Evolutionary conservation across 176 grass and related monocot species (phyloP).

Genomic region (Triticum aestivum): DNA sequence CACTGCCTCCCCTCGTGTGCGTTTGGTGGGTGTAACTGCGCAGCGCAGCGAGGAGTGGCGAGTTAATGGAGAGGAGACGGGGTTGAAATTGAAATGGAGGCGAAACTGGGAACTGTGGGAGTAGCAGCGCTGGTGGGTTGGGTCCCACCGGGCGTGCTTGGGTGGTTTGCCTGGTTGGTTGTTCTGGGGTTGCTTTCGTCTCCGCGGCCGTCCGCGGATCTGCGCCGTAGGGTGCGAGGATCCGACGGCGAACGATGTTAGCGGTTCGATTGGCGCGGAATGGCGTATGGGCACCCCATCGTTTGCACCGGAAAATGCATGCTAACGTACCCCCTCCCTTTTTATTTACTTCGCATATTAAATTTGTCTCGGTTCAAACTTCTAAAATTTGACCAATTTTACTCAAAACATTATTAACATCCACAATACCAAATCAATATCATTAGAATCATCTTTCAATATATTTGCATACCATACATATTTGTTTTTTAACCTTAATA

Average conservation of each 20-base stretch:
- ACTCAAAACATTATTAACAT: too few species aligned
- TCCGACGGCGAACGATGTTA: background rate
- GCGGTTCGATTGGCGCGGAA: background rate
- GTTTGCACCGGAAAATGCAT: background rate
- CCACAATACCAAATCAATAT: too few species aligned
- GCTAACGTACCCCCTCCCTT: background rate
- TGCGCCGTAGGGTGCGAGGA: background rate
- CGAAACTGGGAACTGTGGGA: slow-evolving; percentile 6
- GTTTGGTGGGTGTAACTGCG: slow-evolving; percentile 7
- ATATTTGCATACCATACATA: too few species aligned
- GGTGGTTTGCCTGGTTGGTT: slow-evolving; percentile 10
- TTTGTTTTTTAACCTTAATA: too few species aligned
- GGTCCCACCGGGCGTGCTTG: background rate
- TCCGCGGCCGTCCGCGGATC: background rate
- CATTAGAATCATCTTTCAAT: too few species aligned
- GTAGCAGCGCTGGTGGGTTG: background rate
- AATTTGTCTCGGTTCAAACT: too few species aligned
- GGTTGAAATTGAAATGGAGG: slow-evolving; percentile 29
- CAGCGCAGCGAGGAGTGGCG: slow-evolving; percentile 3
- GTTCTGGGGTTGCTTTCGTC: slow-evolving; percentile 38
- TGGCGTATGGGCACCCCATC: background rate
- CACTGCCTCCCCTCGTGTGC: background rate
- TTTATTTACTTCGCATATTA: too few species aligned
- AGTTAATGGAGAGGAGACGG: background rate
- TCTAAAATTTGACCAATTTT: too few species aligned